These are phyloP conservation scores for Erysimum cheiranthoides DNA, from an alignment of 345 rosid genomes.

Conservation along the genomic window DNA sequence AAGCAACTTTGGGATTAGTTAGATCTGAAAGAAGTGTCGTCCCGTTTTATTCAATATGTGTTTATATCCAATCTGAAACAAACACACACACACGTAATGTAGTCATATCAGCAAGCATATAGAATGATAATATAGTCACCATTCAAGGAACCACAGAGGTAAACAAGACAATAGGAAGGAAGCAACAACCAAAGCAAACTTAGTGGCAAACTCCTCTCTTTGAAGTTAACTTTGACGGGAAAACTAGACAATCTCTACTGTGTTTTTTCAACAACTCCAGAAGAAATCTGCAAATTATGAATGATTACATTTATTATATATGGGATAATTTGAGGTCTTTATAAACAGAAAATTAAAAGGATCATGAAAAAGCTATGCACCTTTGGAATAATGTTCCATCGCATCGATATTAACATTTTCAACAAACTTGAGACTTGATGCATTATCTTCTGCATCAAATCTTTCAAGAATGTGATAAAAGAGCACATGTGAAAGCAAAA, in stretches of 20 bases:
- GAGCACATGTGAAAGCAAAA: no score
- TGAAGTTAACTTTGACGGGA: no score
- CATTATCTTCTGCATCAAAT: constrained; percentile 68
- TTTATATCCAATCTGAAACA: no score
- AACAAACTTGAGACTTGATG: constrained; percentile 84
- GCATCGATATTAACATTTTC: constrained; percentile 58
- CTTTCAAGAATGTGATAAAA: constrained; percentile 84
- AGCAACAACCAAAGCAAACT: background rate
- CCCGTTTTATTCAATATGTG: no score
- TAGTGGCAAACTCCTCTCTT: no score
- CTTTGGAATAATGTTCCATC: constrained; percentile 91
- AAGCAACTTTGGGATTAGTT: no score
- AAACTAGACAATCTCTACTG: constrained; percentile 60
- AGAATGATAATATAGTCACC: background rate
- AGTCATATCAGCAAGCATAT: constrained; percentile 4
- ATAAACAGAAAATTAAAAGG: background rate
- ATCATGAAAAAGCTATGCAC: constrained; percentile 45
- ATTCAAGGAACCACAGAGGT: background rate
- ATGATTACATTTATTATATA: background rate
- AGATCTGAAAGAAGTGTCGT: no score
- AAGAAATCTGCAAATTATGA: constrained; percentile 59
- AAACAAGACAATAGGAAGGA: background rate
- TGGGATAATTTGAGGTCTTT: background rate
- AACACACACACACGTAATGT: no score
- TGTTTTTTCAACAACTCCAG: constrained; percentile 65